Evolutionary conservation across 305 asterid genomes (phyloP).

Genomic region (Solanum chacoense): DNA sequence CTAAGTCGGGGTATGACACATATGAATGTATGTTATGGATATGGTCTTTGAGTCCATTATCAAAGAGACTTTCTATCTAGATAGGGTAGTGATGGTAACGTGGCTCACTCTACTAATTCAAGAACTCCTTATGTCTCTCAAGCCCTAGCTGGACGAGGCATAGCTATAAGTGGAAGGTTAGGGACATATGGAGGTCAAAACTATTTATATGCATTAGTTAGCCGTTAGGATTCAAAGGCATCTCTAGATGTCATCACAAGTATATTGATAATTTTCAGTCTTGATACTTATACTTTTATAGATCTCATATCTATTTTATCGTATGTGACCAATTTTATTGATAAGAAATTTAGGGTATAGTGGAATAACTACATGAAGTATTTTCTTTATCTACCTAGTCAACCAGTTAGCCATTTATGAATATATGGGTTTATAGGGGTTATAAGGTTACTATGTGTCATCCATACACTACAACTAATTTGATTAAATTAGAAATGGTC

Average conservation of each 20-base stretch:
- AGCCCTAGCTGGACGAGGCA: not conserved
- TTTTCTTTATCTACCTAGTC: not conserved
- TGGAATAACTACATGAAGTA: no score
- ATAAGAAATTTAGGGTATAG: not conserved
- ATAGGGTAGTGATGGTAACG: not conserved
- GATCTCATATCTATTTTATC: not conserved
- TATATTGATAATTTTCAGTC: not conserved
- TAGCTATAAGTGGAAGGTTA: not conserved
- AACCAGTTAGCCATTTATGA: not conserved
- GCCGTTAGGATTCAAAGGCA: not conserved
- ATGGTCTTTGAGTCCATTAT: not conserved
- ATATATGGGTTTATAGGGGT: not conserved
- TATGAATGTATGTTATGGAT: not conserved
- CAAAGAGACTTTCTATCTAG: not conserved
- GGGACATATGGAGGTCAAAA: not conserved
- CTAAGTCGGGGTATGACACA: not conserved
- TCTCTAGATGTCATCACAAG: not conserved
- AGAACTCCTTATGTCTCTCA: not conserved
- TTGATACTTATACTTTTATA: not conserved
- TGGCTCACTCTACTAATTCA: not conserved
- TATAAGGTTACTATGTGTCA: not conserved
- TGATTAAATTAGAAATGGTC: not conserved
- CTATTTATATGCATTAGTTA: not conserved
- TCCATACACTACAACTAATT: not conserved
- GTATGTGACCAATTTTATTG: not conserved